Evolutionary conservation across 305 asterid genomes (phyloP).

Genomic region (Solanum chacoense): DNA sequence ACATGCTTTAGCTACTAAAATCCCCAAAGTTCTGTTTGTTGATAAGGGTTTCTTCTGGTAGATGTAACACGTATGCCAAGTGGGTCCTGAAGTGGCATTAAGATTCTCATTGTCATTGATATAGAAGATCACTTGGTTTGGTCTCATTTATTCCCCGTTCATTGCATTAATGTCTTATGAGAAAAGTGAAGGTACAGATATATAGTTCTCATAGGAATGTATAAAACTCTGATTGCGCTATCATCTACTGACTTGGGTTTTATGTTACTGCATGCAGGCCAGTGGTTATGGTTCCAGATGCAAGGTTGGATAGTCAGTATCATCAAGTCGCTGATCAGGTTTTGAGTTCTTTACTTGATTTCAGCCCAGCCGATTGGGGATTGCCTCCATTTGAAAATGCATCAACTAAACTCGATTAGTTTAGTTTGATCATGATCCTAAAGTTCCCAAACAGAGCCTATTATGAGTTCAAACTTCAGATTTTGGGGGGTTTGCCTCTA

Average conservation of each 20-base stretch:
- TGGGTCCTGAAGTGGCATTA: background rate
- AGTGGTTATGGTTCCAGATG: slow-evolving; percentile 90
- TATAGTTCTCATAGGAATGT: background rate
- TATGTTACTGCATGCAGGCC: slow-evolving; percentile 41
- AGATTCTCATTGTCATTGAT: background rate
- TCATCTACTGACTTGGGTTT: background rate
- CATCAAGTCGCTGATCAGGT: slow-evolving; percentile 66
- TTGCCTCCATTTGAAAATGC: slow-evolving; percentile 55
- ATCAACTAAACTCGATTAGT: slow-evolving; percentile 15
- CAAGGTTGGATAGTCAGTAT: slow-evolving; percentile 65
- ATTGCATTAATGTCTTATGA: background rate
- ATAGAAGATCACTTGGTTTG: background rate
- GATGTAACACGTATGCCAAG: background rate
- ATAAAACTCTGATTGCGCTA: background rate
- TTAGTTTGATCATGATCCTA: background rate
- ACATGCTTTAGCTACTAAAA: background rate
- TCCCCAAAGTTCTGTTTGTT: background rate
- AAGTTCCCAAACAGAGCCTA: background rate
- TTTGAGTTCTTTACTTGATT: slow-evolving; percentile 62
- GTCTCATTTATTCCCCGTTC: background rate
- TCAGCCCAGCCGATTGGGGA: slow-evolving; percentile 70
- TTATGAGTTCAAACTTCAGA: background rate
- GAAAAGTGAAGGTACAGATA: background rate
- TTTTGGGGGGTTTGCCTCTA: background rate
- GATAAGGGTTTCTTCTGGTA: background rate